These are phyloP conservation scores for Aspergillus bombycis DNA, from an alignment of 2,329 filamentous ascomycete species.

Conservation along the genomic window DNA sequence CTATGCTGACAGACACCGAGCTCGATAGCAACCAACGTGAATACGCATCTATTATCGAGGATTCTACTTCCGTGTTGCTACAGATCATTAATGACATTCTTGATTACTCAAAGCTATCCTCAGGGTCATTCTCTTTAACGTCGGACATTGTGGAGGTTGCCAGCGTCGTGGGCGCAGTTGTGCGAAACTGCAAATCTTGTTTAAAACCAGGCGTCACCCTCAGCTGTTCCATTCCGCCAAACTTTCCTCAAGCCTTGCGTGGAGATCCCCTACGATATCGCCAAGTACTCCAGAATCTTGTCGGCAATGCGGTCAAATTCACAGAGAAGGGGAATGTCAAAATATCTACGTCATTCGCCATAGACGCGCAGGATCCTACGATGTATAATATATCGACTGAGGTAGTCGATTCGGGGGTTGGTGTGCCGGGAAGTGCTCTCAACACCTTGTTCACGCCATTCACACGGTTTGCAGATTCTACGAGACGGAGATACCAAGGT, in stretches of 20 bases:
- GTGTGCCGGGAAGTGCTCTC: constrained; percentile 50
- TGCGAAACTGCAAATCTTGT: constrained; percentile 53
- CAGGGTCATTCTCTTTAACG: constrained; percentile 61
- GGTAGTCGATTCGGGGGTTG: constrained; percentile 60
- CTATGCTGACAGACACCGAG: constrained; percentile 58
- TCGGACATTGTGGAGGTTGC: constrained; percentile 56
- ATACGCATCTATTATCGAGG: constrained; percentile 60
- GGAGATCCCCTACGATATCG: constrained; percentile 64
- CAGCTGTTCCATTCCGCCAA: constrained; percentile 47
- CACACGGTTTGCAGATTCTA: constrained; percentile 57
- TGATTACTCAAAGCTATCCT: constrained; percentile 67
- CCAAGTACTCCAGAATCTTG: constrained; percentile 65
- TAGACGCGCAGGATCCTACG: constrained; percentile 43
- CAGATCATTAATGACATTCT: constrained; percentile 68
- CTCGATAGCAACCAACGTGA: constrained; percentile 60
- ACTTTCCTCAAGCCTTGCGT: constrained; percentile 54
- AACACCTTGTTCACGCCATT: constrained; percentile 60
- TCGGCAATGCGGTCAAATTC: constrained; percentile 65
- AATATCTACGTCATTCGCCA: constrained; percentile 46
- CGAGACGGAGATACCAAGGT: constrained; percentile 58
- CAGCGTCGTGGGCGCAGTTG: constrained; percentile 51
- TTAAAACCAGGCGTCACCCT: constrained; percentile 53
- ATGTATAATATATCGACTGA: constrained; percentile 54
- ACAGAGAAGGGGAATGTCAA: constrained; percentile 59
- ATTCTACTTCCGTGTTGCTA: constrained; percentile 61